Conservation (phyloP, 2,329 filamentous ascomycete genomes). For the Monilinia aucupariae region DNA sequence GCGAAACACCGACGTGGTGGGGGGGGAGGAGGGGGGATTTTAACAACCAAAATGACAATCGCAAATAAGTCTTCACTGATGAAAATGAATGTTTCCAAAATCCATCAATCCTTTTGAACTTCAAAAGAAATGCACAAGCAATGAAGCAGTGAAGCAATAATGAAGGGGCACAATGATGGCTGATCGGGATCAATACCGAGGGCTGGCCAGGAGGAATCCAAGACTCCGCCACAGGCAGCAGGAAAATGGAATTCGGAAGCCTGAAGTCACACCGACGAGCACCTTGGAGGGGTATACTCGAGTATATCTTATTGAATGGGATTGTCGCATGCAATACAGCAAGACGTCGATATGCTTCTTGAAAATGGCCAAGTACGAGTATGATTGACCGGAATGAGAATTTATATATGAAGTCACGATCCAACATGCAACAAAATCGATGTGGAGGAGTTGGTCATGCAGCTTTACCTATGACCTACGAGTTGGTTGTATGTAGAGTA, state of each 20-base stretch:
- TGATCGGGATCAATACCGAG: neutral
- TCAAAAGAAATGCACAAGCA: neutral
- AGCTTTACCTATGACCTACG: neutral
- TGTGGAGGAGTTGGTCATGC: neutral
- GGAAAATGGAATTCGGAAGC: slow-evolving; percentile 15
- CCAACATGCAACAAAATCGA: neutral
- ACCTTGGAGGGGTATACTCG: neutral
- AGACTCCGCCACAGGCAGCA: slow-evolving; percentile 16
- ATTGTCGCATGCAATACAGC: neutral
- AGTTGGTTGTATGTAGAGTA: no score
- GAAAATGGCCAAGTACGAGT: neutral
- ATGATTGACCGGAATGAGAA: neutral
- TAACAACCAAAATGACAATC: neutral
- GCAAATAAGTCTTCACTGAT: neutral
- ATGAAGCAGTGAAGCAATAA: neutral
- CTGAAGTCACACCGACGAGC: slow-evolving; percentile 10
- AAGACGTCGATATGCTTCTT: neutral
- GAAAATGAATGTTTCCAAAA: neutral
- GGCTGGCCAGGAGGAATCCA: neutral
- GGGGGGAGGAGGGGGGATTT: no score
- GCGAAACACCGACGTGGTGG: neutral
- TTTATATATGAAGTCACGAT: neutral
- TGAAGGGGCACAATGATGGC: neutral
- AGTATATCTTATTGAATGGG: neutral
- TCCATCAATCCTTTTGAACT: neutral